These are phyloP conservation scores for Colletotrichum ledebouriae DNA, from an alignment of 2,329 filamentous ascomycete species.

Conservation along the genomic window DNA sequence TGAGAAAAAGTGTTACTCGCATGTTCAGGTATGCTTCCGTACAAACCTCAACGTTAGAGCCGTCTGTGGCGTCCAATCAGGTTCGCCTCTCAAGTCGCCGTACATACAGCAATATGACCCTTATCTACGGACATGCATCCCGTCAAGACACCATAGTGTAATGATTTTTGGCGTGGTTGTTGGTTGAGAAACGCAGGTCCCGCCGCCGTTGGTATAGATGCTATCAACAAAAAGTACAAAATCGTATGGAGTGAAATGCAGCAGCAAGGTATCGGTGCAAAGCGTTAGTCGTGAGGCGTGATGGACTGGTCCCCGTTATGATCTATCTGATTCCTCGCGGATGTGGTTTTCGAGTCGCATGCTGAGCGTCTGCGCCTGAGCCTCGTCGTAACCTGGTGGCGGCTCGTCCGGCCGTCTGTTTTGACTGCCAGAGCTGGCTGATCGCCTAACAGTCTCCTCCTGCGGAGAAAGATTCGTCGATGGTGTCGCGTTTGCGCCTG, in stretches of 20 bases:
- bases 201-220: conserved; percentile 39
- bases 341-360: conserved; percentile 77
- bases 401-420: conserved; percentile 75
- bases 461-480: conserved; percentile 50
- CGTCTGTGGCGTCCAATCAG: conserved; percentile 7
- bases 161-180: conserved; percentile 34
- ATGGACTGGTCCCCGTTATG: conserved; percentile 48
- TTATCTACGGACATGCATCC: neutral
- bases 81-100: neutral
- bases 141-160: conserved; percentile 16
- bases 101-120: conserved; percentile 11
- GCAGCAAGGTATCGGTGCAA: conserved; percentile 38
- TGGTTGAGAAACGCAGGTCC: conserved; percentile 33
- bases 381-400: conserved; percentile 92
- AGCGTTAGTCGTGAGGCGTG: conserved; percentile 33
- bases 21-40: conserved; percentile 21
- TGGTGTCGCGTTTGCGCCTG: conserved; percentile 33
- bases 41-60: conserved; percentile 6
- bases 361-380: conserved; percentile 77
- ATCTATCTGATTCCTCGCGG: conserved; percentile 78
- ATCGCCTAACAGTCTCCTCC: conserved; percentile 50
- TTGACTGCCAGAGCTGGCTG: conserved; percentile 55
- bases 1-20: neutral
- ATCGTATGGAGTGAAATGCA: conserved; percentile 33
- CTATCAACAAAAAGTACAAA: conserved; percentile 38